Evolutionary conservation across 1,284 basidiomycete species (phyloP).

Genomic region (Coniferiporia weirii): DNA sequence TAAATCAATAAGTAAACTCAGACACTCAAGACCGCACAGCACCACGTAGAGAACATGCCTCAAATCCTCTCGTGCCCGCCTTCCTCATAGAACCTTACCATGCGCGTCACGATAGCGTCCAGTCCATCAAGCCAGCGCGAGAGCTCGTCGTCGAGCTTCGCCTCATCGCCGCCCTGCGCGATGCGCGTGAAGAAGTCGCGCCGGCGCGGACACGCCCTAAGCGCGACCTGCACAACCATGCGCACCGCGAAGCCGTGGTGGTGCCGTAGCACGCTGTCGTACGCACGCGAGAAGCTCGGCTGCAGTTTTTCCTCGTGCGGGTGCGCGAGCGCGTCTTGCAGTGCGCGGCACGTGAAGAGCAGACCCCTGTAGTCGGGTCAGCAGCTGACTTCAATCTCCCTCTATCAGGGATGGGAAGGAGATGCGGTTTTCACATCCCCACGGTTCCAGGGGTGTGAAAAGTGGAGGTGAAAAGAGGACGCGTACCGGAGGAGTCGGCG

Average conservation of each 20-base stretch:
- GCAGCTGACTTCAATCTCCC: no score
- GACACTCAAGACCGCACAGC: no score
- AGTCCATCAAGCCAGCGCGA: slow-evolving; percentile 77
- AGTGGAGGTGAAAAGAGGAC: not conserved
- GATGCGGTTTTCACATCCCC: no score
- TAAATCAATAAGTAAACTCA: no score
- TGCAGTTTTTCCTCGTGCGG: slow-evolving; percentile 61
- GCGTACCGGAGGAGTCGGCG: slow-evolving; percentile 11
- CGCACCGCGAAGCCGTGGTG: slow-evolving; percentile 53
- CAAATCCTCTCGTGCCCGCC: slow-evolving; percentile 46
- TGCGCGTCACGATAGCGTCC: slow-evolving; percentile 61
- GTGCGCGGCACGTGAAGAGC: slow-evolving; percentile 76
- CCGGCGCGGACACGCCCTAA: slow-evolving; percentile 88
- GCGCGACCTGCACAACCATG: slow-evolving; percentile 66
- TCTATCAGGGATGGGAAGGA: no score
- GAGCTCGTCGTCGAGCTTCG: slow-evolving; percentile 73
- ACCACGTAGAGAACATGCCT: not conserved
- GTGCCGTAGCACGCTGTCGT: slow-evolving; percentile 78
- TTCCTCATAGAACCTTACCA: slow-evolving; percentile 63
- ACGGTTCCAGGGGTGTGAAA: not conserved
- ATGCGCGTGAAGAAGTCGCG: slow-evolving; percentile 83
- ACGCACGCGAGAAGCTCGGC: slow-evolving; percentile 82
- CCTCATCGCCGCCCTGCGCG: slow-evolving; percentile 73
- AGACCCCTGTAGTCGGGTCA: slow-evolving; percentile 53
- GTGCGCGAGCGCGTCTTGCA: slow-evolving; percentile 74